Base-by-base conservation (phyloP, 2,329 filamentous ascomycete genomes). In the Canariomyces notabilis region DNA sequence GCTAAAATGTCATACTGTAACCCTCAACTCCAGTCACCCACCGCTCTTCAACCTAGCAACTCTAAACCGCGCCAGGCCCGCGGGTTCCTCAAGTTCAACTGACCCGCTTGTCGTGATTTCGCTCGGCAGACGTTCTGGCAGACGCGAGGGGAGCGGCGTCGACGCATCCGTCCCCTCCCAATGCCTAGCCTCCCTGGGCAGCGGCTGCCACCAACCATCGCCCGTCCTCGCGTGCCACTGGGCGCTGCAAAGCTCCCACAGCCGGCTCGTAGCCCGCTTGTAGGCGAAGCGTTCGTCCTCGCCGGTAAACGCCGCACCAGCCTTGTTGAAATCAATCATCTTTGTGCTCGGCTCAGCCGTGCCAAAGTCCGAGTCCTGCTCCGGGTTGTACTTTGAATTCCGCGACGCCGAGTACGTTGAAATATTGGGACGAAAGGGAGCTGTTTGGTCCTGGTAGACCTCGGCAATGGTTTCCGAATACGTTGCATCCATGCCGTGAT, bases 281-380 rank as follows among this genome's bases (percentile, higher is more conserved):
- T 89, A 90, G 0, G 87, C 87, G 61, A 93, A 93, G 11, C 80
- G 73, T 63, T 91, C 87, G 62, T 91, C 87, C 61, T 90, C 85
- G 11, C 87, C 87, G 0, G 84, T 90, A 58, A 91, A 85, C 0
- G 77, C 80, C 9, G 74, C 70, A 0, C 37, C 23, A 4, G 82
- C 76, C 52, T 83, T 80, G 40, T 72, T 77, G 59, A 91, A 93
- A 59, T 91, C 77, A n/a, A 77, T 64, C 43, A 65, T 63, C 29
- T 50, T 48, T 55, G 43, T 33, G 60, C 52, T 55, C 60, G 42
- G 67, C 61, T 12, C 69, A n/a, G n/a, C n/a, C n/a, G n/a, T n/a
- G n/a, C n/a, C 71, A 54, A 80, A 79, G 47, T 78, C 76, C 0
- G 75, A 77, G 58, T 80, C 76, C 48, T 79, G 73, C 54, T 81